phyloP scores from a whole-genome alignment of 2,329 filamentous ascomycete species.

The Stachybotrys elegans region DNA sequence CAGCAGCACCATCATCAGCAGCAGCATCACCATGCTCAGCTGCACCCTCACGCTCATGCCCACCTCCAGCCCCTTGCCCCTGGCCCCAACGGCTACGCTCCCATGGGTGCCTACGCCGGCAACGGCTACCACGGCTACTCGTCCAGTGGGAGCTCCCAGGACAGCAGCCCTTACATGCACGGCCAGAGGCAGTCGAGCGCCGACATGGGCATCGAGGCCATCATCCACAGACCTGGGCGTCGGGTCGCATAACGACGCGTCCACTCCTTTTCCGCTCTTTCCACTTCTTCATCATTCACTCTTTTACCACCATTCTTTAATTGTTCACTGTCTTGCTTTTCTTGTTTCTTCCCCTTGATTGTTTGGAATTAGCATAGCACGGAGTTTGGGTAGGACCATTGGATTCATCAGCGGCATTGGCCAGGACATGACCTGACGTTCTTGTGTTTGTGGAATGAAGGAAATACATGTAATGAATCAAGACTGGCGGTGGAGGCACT shows the following conservation, averaged over 20 bases:
- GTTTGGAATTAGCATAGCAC: not conserved
- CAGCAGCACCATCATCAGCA: constrained; percentile 19
- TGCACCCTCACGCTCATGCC: constrained; percentile 17
- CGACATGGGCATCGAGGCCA: constrained; percentile 57
- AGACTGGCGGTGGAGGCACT: too few relatives aligned
- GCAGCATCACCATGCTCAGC: constrained; percentile 18
- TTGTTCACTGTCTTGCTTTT: not conserved
- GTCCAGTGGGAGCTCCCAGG: constrained; percentile 23
- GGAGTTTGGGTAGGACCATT: too few relatives aligned
- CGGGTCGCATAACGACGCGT: constrained; percentile 3
- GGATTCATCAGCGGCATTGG: too few relatives aligned
- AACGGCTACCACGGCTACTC: constrained; percentile 25
- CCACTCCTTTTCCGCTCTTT: not conserved
- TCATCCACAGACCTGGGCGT: constrained; percentile 47
- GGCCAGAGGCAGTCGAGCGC: constrained; percentile 47
- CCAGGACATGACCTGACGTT: too few relatives aligned
- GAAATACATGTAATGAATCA: too few relatives aligned
- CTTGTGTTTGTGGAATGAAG: too few relatives aligned
- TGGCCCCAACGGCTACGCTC: constrained; percentile 17
- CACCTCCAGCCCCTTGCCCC: constrained; percentile 8
- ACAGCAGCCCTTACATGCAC: constrained; percentile 42
- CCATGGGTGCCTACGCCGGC: constrained; percentile 18
- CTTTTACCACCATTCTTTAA: not conserved
- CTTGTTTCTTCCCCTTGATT: not conserved
- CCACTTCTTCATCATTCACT: not conserved